A percentile compares a stretch with the other conserved stretches of the same genome.
These are phyloP conservation scores for Metschnikowia henanensis DNA, from an alignment of 805 yeast species.

Conservation along the genomic window DNA sequence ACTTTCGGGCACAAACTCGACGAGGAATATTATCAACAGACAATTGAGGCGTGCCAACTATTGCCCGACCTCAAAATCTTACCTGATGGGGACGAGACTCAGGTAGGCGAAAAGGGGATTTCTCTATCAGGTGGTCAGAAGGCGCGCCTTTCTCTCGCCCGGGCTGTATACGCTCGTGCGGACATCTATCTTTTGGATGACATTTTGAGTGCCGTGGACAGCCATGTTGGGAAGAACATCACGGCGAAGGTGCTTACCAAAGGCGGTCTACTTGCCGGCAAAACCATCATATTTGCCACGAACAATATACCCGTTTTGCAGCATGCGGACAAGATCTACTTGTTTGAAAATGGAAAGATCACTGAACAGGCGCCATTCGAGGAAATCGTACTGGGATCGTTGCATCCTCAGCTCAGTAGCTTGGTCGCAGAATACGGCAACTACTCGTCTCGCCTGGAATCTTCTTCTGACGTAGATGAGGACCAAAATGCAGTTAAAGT, in stretches of 20 bases:
- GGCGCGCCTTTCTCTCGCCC: conserved; percentile 41
- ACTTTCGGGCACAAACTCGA: conserved; percentile 36
- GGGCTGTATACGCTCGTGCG: conserved; percentile 43
- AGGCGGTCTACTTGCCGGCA: conserved; percentile 29
- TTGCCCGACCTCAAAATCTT: conserved; percentile 33
- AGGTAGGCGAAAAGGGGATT: conserved; percentile 46
- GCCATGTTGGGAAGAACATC: conserved; percentile 41
- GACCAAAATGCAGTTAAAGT: background rate
- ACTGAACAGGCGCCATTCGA: conserved; percentile 9
- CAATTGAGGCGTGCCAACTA: conserved; percentile 40
- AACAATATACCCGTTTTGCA: conserved; percentile 14
- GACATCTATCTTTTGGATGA: conserved; percentile 42
- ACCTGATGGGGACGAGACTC: conserved; percentile 43
- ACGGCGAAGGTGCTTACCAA: conserved; percentile 32
- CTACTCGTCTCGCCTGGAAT: background rate
- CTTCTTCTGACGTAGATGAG: background rate
- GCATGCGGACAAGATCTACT: conserved; percentile 12
- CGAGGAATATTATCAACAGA: conserved; percentile 29
- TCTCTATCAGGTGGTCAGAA: conserved; percentile 45
- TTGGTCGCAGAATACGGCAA: conserved; percentile 7
- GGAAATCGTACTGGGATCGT: conserved; percentile 1
- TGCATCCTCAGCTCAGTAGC: conserved; percentile 10
- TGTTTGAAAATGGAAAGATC: conserved; percentile 15
- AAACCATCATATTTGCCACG: conserved; percentile 16
- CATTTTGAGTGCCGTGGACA: conserved; percentile 43